Evolutionary conservation across 345 rosid species (phyloP).

Genomic region (Moricandia arvensis): DNA sequence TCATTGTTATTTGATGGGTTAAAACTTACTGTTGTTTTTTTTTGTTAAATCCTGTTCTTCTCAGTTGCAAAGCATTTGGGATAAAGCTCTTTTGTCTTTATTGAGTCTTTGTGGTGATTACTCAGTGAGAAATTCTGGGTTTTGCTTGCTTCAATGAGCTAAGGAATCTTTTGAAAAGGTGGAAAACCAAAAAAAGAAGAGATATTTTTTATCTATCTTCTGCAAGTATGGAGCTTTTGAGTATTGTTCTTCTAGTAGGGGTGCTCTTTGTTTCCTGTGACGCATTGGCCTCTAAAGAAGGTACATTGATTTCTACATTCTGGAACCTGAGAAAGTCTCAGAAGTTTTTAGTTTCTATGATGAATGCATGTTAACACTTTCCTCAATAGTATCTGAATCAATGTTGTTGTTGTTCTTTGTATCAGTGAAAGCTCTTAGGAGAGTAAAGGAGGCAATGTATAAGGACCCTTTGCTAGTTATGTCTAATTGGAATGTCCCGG

Average conservation of each 20-base stretch:
- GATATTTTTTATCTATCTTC: not conserved
- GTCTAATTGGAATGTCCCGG: slow-evolving; percentile 73
- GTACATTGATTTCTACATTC: slow-evolving; percentile 36
- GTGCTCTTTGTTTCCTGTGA: slow-evolving; percentile 51
- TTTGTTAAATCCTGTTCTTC: slow-evolving; percentile 3
- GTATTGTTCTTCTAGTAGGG: slow-evolving; percentile 33
- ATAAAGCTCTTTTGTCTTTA: slow-evolving; percentile 11
- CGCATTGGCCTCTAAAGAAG: slow-evolving; percentile 60
- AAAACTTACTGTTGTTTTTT: slow-evolving; percentile 19
- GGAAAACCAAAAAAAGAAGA: not conserved
- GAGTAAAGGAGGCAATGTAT: slow-evolving; percentile 73
- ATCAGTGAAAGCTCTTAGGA: slow-evolving; percentile 62
- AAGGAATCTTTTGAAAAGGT: not conserved
- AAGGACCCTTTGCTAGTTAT: slow-evolving; percentile 79
- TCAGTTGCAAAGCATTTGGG: not conserved
- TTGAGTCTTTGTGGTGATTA: slow-evolving; percentile 14
- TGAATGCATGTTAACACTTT: not conserved
- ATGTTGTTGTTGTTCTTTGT: not conserved
- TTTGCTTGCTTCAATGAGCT: slow-evolving; percentile 1
- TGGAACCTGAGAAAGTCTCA: slow-evolving; percentile 27
- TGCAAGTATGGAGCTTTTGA: slow-evolving; percentile 28
- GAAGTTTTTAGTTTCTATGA: not conserved
- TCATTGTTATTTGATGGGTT: no score
- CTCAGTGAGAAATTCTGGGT: not conserved
- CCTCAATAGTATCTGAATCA: not conserved